These are phyloP conservation scores for Penicillium sumatraense DNA, from an alignment of 2,329 filamentous ascomycete genomes.

Conservation along the genomic window DNA sequence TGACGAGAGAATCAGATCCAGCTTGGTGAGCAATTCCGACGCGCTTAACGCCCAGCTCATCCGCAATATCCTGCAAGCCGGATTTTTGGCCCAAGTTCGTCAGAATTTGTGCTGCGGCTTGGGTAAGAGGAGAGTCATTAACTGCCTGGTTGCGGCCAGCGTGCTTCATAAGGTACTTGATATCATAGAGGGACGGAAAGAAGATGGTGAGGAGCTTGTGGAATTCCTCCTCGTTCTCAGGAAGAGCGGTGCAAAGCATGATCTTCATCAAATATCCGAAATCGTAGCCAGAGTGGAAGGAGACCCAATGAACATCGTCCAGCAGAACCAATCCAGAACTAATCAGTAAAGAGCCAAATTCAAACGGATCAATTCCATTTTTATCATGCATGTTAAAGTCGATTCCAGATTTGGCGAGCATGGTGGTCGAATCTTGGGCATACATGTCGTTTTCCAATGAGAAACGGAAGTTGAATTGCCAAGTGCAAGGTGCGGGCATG, in stretches of 20 bases:
- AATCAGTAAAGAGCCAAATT: constrained; percentile 88
- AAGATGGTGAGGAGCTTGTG: constrained; percentile 86
- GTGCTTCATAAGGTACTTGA: constrained; percentile 95
- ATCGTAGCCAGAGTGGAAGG: constrained; percentile 97
- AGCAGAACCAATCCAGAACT: constrained; percentile 89
- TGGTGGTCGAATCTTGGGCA: constrained; percentile 90
- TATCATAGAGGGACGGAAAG: constrained; percentile 92
- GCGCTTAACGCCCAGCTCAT: constrained; percentile 87
- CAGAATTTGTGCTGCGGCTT: constrained; percentile 72
- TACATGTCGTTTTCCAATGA: constrained; percentile 97
- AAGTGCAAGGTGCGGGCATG: constrained; percentile 78
- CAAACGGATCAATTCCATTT: constrained; percentile 86
- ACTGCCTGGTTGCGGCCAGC: constrained; percentile 72
- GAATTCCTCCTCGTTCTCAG: constrained; percentile 88
- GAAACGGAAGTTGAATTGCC: constrained; percentile 99
- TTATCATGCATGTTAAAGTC: constrained; percentile 84
- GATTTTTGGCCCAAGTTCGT: constrained; percentile 88
- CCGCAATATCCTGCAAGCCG: constrained; percentile 89
- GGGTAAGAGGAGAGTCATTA: constrained; percentile 66
- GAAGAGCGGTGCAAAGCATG: constrained; percentile 79
- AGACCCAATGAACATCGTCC: constrained; percentile 92
- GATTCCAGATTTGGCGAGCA: constrained; percentile 87
- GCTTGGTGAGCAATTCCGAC: constrained; percentile 89
- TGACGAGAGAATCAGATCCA: constrained; percentile 90
- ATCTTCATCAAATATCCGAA: constrained; percentile 97